Evolutionary conservation across 2,329 filamentous ascomycete genomes (phyloP), one percentile per base, ranked within the genome.

Genomic region (Penicillium sp.): DNA sequence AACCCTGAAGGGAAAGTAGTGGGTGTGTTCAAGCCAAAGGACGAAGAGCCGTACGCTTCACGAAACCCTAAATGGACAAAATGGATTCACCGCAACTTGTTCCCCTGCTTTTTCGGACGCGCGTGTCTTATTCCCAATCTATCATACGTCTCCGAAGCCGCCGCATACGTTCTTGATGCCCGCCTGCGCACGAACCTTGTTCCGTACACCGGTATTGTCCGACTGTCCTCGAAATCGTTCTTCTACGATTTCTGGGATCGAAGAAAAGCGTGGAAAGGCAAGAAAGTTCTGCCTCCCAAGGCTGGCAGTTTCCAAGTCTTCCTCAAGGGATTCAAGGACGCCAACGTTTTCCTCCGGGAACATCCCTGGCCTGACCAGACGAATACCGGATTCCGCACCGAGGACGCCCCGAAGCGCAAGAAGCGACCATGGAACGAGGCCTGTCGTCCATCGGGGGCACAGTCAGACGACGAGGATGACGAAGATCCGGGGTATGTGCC

Each of bases 41-140:
- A 99, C 65, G 94, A 99, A 76, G 95, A 99, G 73, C 94, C 94
- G 1, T 99, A 97, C 70, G 94, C 94, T 1, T 94, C 90, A 32
- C 89, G 91, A 64, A 99, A 99, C 70, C 94, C 94, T 6, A 99
- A 99, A 73, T 97, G 93, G 93, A 97, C 95, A 65, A 99, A 99
- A 76, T 99, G 94, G 94, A 92, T 99, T 77, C 94, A 99, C 73
- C 83, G 94, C 60, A 99, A 99, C 72, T 72, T 99, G 61, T 97
- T 99, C 65, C 94, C 94, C 9, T 99, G 95, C 77, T 97, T 90
- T 74, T 99, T 99, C 67, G 94, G 94, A 18, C 82, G 94, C 67
- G 92, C 93, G 44, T 97, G 91, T 68, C 84, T 99, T 51, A 99
- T 99, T 71, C 94, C 94, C 53, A 99, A 99, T 68, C 81, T 99